Percentiles rank a stretch among this genome's conserved stretches.
Conservation (phyloP, 208 protist genomes). For the Wallacemonas rigidus region DNA sequence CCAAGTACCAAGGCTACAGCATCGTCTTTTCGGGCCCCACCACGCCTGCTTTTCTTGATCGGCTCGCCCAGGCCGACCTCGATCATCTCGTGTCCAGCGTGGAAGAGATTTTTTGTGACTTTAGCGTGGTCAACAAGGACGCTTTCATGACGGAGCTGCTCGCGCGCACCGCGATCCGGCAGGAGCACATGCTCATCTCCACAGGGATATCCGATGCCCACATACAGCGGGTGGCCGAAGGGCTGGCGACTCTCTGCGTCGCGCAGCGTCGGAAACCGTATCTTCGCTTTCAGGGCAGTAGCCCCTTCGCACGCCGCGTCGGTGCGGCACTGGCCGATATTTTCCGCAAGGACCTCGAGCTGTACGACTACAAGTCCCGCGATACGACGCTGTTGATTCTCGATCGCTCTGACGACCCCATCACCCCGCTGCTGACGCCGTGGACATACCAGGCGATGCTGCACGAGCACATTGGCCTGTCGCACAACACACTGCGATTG, state of each 20-base stretch:
- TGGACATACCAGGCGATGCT: slow-evolving; percentile 99
- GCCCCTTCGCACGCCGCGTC: slow-evolving; percentile 66
- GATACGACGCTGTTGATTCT: slow-evolving; percentile 77
- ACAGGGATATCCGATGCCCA: slow-evolving; percentile 30
- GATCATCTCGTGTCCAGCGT: slow-evolving; percentile 84
- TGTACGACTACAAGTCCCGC: slow-evolving; percentile 86
- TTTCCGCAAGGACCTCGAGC: slow-evolving; percentile 73
- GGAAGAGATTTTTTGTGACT: slow-evolving; percentile 97
- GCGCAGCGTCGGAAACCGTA: slow-evolving; percentile 67
- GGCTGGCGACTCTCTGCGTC: slow-evolving; percentile 78
- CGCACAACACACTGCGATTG: slow-evolving; percentile 90
- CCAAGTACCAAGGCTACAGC: slow-evolving; percentile 82
- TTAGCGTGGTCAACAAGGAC: slow-evolving; percentile 90
- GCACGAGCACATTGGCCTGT: slow-evolving; percentile 96
- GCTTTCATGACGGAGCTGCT: slow-evolving; percentile 63
- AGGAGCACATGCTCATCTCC: slow-evolving; percentile 46
- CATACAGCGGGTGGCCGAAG: slow-evolving; percentile 57
- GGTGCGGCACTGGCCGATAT: slow-evolving; percentile 68
- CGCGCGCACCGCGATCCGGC: slow-evolving; percentile 30
- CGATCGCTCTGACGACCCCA: slow-evolving; percentile 91
- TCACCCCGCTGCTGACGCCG: slow-evolving; percentile 97
- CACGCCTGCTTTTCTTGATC: slow-evolving; percentile 68
- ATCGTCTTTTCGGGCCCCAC: slow-evolving; percentile 93
- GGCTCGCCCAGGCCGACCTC: slow-evolving; percentile 95
- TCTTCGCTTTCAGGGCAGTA: slow-evolving; percentile 74